Evolutionary conservation across 345 rosid species (phyloP), one percentile per base, ranked within the genome.

Genomic region (Gossypium raimondii): DNA sequence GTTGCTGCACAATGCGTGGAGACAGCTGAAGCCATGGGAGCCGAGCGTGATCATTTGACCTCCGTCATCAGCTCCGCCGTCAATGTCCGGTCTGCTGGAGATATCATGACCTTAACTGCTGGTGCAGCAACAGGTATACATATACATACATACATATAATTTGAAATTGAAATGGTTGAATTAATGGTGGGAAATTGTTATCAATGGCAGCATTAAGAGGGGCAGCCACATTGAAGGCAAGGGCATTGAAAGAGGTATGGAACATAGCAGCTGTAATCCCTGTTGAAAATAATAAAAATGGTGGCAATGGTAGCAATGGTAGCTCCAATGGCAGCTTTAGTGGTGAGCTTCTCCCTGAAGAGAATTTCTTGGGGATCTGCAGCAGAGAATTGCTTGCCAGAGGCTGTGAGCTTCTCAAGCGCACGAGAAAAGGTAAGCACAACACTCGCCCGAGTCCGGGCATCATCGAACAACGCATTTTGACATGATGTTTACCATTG

Each of bases 1-100:
- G 97, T 92, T 1, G 98, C 98, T 0, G 97, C 97, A 0, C 97
- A 94, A 69, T 94, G 98, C 4, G 91, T 92, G 1, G 98, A 94
- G 82, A 90, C 90, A 0, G 98, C 98, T 0, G 98, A 94, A 76
- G 90, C 89, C 0, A 82, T 90, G 93, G 98, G 97, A 16, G 97
- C 97, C 0, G 98, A 94, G 80, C 88, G 97, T 1, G 94, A 92
- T 13, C 91, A 88, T 41, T 81, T 94, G 34, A 88, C 97, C 34
- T 80, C 89, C 0, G 89, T 90, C 7, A 87, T 94, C n/a, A 85
- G 89, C 79, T 94, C 98, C 0, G 98, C 98, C 0, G 95, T 94
- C 7, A 92, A 86, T 69, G 97, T 94, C 18, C 85, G 92, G 4
- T 89, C 97, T 0, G 84, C 97, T 0, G 97, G 97, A 0, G 98